Conservation (phyloP, 257 asterid species). For the Solanum bulbocastanum region DNA sequence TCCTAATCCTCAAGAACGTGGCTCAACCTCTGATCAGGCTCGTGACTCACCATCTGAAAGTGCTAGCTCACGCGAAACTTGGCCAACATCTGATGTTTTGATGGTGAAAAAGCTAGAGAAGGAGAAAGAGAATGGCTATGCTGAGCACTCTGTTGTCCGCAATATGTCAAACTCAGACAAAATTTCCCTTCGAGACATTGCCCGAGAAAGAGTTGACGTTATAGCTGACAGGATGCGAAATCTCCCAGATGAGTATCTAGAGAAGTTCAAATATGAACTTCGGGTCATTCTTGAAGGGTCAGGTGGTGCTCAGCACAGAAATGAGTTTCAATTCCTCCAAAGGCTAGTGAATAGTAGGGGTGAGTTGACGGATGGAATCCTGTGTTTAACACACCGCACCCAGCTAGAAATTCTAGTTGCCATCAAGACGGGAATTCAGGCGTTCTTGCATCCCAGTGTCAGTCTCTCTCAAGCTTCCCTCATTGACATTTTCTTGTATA, state of each 20-base stretch:
- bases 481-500: constrained; percentile 70
- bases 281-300: constrained; percentile 80
- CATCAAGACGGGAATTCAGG: constrained; percentile 86
- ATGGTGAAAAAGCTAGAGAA: constrained; percentile 43
- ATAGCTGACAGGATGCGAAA: constrained; percentile 78
- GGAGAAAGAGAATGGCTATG: constrained; percentile 63
- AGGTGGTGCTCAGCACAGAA: constrained; percentile 81
- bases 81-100: constrained; percentile 81
- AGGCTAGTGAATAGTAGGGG: constrained; percentile 73
- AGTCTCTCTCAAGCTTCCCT: constrained; percentile 93
- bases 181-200: constrained; percentile 67
- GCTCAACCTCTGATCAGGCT: constrained; percentile 67
- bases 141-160: constrained; percentile 70
- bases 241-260: constrained; percentile 74
- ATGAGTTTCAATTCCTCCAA: constrained; percentile 73
- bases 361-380: constrained; percentile 66
- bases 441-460: constrained; percentile 87
- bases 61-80: constrained; percentile 91
- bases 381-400: constrained; percentile 60
- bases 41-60: constrained; percentile 90
- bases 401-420: constrained; percentile 85
- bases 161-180: constrained; percentile 57
- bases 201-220: constrained; percentile 64
- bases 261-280: constrained; percentile 73
- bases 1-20: constrained; percentile 71